phyloP scores from a whole-genome alignment of 148 eudicot genomes.

The Vaccinium macrocarpon region DNA sequence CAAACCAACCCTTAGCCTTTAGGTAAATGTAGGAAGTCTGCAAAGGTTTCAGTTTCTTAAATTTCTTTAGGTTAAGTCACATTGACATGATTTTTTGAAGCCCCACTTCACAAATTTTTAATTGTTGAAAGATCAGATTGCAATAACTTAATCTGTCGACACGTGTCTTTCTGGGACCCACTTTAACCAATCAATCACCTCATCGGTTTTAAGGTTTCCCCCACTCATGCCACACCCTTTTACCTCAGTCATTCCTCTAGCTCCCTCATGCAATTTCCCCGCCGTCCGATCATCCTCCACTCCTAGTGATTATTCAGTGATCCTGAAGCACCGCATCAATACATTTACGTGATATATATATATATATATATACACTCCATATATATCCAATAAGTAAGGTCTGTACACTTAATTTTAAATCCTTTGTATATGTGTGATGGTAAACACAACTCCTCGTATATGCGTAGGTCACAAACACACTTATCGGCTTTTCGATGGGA shows the following conservation, averaged over 20 bases:
- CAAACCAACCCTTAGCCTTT: too few relatives aligned
- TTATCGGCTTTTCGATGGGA: too few relatives aligned
- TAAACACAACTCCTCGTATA: too few relatives aligned
- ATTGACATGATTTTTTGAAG: neutral
- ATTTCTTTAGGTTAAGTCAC: neutral
- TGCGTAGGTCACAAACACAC: too few relatives aligned
- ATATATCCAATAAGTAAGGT: too few relatives aligned
- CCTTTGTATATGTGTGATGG: too few relatives aligned
- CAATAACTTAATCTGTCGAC: neutral
- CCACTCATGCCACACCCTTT: neutral
- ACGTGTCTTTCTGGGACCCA: neutral
- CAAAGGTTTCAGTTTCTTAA: neutral
- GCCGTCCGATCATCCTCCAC: neutral
- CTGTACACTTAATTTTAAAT: too few relatives aligned
- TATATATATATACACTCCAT: too few relatives aligned
- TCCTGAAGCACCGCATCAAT: too few relatives aligned
- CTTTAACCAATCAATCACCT: neutral
- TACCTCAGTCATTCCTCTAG: neutral
- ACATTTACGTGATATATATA: too few relatives aligned
- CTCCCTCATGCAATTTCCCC: neutral
- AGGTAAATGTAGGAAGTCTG: too few relatives aligned
- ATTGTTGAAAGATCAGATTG: neutral
- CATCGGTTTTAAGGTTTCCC: conserved; percentile 3
- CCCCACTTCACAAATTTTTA: neutral
- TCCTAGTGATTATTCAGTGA: too few relatives aligned